A percentile compares a stretch with the other conserved stretches of the same genome.
Evolutionary conservation across 495 filamentous ascomycete species (phyloP).

Genomic region (Letharia columbiana): DNA sequence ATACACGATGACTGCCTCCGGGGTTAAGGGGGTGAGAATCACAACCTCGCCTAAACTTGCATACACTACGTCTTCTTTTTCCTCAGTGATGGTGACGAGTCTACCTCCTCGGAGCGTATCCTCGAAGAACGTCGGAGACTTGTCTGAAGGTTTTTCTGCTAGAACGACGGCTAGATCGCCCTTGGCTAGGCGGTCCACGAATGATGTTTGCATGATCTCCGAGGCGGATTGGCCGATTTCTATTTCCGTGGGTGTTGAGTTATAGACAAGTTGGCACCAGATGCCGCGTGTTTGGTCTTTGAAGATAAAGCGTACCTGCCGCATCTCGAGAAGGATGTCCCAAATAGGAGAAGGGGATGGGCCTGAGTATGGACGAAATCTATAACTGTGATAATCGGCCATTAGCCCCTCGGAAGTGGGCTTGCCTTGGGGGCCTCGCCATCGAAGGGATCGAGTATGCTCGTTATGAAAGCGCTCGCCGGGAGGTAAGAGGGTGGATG

Average conservation of each 20-base stretch:
- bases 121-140: not conserved
- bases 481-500: slow-evolving; percentile 13
- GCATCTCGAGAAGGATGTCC: not conserved
- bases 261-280: not conserved
- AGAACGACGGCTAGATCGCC: not conserved
- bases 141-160: not conserved
- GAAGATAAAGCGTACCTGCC: not conserved
- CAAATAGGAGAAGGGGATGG: not conserved
- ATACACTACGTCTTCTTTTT: not conserved
- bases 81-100: not conserved
- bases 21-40: not conserved
- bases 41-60: not conserved
- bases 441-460: not conserved
- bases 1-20: not conserved
- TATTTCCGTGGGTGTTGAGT: not conserved
- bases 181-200: not conserved
- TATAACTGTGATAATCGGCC: slow-evolving; percentile 1
- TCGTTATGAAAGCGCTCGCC: not conserved
- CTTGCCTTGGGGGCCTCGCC: not conserved
- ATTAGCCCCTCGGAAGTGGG: not conserved
- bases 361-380: not conserved
- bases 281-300: not conserved
- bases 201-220: not conserved
- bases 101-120: not conserved
- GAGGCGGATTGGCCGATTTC: not conserved